Evolutionary conservation across 257 asterid species (phyloP), one percentile per base, ranked within the genome.

Genomic region (Ilex aquifolium): DNA sequence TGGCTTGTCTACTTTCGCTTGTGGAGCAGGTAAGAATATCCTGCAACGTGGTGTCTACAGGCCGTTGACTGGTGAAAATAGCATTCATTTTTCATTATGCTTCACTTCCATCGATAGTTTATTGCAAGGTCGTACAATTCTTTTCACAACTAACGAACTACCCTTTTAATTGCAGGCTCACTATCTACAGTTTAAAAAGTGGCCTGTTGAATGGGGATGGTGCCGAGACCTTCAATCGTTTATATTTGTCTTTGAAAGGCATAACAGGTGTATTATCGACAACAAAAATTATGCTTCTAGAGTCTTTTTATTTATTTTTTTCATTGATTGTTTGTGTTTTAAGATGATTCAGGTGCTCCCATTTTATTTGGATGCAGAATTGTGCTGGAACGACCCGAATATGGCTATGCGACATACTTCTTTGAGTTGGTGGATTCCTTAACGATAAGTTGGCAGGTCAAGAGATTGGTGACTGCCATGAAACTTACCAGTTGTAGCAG

Each of bases 181-280:
- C 17, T 85, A 87, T 72, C 72, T 93, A 59, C 83, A 46, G 59
- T 85, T 83, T 64, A 81, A 95, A 49, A 77, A 82, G 31, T 90
- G 96, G 99, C 97, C 99, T 10, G 94, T 80, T 69, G 97, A 93
- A 78, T 93, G 99, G 99, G 99, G 99, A 48, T 93, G 99, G 99
- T 87, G 94, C 70, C 86, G 97, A 51, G 96, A 93, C 72, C 87
- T 93, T 61, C 96, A 83, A 74, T 84, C 97, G 21, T 93, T 93
- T 77, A 85, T 93, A 65, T 93, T 93, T 65, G 97, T 93, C 62
- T 90, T 93, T 72, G 85, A 82, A 72, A 90, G 87, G 60, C 99
- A 93, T 72, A 81, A 93, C 81, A 93, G 97, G 97, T 87, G 49
- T 15, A 57, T 53, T 29, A 42, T 60, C 67, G 65, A 63, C 48